Percentiles rank a stretch among this genome's conserved stretches.
Evolutionary conservation across 148 eudicot genomes (phyloP).

Genomic region (Amaranthus palmeri): DNA sequence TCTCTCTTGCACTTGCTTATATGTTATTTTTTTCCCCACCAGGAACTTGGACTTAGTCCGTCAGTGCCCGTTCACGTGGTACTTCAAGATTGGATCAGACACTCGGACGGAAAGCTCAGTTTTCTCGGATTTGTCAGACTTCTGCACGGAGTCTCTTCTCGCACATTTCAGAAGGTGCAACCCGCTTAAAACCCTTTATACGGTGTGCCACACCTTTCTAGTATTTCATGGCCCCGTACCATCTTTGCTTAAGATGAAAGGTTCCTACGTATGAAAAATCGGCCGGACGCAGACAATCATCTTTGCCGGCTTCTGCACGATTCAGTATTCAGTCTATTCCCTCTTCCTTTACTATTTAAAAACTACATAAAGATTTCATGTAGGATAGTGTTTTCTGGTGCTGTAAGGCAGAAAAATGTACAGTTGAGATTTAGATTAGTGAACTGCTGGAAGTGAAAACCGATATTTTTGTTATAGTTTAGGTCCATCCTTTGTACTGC

Average conservation of each 20-base stretch:
- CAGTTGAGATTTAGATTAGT: slow-evolving; percentile 31
- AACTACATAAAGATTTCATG: slow-evolving; percentile 10
- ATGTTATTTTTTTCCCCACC: slow-evolving; percentile 6
- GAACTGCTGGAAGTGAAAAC: slow-evolving; percentile 15
- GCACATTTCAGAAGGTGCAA: slow-evolving; percentile 63
- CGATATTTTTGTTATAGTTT: slow-evolving; percentile 2
- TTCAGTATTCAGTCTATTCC: neutral
- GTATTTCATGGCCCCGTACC: slow-evolving; percentile 5
- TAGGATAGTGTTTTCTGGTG: slow-evolving; percentile 25
- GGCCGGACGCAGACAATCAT: neutral
- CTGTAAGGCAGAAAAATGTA: slow-evolving; percentile 39
- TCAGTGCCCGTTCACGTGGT: slow-evolving; percentile 93
- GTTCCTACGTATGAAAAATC: slow-evolving; percentile 5
- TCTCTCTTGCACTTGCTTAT: neutral
- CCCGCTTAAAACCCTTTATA: slow-evolving; percentile 1
- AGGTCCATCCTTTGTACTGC: slow-evolving; percentile 13
- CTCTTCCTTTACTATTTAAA: neutral
- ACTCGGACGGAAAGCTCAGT: slow-evolving; percentile 89
- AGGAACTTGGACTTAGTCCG: slow-evolving; percentile 95
- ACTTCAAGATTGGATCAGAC: slow-evolving; percentile 95
- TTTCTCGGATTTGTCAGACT: slow-evolving; percentile 89
- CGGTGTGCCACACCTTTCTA: neutral
- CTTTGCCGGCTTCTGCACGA: neutral
- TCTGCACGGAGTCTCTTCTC: slow-evolving; percentile 78
- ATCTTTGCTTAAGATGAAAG: slow-evolving; percentile 23